Base-by-base conservation (phyloP, 148 eudicot genomes). In the Diospyros lotus region DNA sequence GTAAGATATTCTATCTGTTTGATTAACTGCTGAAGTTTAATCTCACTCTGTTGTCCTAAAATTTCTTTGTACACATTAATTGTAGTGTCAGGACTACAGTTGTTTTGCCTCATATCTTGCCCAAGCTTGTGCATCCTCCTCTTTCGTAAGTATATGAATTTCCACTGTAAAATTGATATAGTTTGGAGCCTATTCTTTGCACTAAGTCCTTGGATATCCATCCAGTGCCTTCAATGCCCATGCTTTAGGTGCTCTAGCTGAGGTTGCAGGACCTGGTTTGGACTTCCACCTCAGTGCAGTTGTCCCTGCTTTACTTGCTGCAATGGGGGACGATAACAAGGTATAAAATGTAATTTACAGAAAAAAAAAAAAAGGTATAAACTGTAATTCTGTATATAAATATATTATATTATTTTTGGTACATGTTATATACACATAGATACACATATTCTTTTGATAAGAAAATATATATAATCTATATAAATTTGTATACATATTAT, bases 171-270 rank as follows among this genome's bases (percentile, higher is more conserved):
- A 45, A 54, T 4, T 41, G 59, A 50, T 72, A 9, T 15, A 66
- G 64, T 13, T 76, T 8, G 44, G 6, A 28, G 50, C 6, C 46
- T 54, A 10, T 70, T 39, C 15, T 48, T 51, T 65, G 17, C 3
- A 40, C 50, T 46, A 53, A 71, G 55, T 18, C 70, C 15, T 71
- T 77, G 51, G 64, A 66, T 63, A 65, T 79, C 73, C 44, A 64
- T 77, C n/a, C 76, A 95, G 98, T 77, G 97, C 93, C 75, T 90
- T 95, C 82, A 95, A 95, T 85, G 98, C 97, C 43, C 98, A 95
- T 84, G 98, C 98, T 80, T 83, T 95, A 76, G 98, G 97, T 80
- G 98, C 98, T 78, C 76, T 95, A 72, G 98, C 98, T 70, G 98
- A 92, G 77, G 98, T 95, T 80, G 98, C 98, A 17, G 98, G 98